A percentile compares a stretch with the other conserved stretches of the same genome.
These are phyloP conservation scores for Penicillium concentricum DNA, from an alignment of 2,329 filamentous ascomycete species.

Conservation along the genomic window DNA sequence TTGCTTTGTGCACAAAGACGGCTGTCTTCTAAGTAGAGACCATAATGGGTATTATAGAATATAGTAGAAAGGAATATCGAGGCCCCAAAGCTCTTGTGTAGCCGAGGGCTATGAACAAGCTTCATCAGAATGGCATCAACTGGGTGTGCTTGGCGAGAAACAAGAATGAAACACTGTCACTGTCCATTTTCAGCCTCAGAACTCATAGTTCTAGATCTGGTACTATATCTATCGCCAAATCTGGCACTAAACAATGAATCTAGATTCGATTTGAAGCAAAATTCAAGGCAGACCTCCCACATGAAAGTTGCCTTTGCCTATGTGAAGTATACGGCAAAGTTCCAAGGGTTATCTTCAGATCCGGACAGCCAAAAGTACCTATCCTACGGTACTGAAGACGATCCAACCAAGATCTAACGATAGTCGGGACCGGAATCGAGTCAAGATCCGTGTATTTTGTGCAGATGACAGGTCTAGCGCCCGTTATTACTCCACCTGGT, in stretches of 20 bases:
- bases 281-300: background rate
- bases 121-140: background rate
- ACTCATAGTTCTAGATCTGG: too few species aligned
- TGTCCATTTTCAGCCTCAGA: background rate
- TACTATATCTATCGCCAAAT: too few species aligned
- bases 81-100: background rate
- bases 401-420: slow-evolving; percentile 17
- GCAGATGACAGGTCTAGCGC: slow-evolving; percentile 7
- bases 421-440: slow-evolving; percentile 11
- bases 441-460: slow-evolving; percentile 4
- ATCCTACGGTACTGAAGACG: slow-evolving; percentile 1
- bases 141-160: background rate
- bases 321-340: too few species aligned
- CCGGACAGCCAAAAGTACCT: background rate
- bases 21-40: too few species aligned
- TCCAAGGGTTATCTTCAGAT: too few species aligned
- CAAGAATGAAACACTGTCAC: background rate
- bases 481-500: slow-evolving; percentile 10
- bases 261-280: too few species aligned
- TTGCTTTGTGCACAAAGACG: background rate
- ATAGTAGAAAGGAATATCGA: background rate
- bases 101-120: background rate
- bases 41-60: too few species aligned
- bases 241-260: background rate
- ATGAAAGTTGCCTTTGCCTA: too few species aligned